Base-by-base conservation (phyloP, 345 rosid genomes). In the Iberis pinnata region DNA sequence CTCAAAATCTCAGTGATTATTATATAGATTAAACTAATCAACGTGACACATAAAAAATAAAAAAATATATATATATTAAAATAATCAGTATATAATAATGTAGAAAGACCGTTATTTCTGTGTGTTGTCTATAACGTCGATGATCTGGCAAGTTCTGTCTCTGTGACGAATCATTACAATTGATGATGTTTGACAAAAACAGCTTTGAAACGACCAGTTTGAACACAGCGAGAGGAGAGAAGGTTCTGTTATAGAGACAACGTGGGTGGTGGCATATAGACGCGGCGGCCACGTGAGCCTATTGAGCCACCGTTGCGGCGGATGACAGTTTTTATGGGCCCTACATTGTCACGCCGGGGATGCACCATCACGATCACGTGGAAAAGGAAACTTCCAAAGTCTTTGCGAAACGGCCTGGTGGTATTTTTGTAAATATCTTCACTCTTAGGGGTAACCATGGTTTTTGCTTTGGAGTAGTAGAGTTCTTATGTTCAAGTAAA, bases 281-380 rank as follows among this genome's bases (percentile, higher is more conserved):
- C 49, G 43, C 54, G 19, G 55, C 60, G 49, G 60, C 49, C 70
- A 66, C 70, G 70, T 66, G 60, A 51, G 70, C 10, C 65, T 24
- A 52, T 29, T 31, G 65, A 65, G 43, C 65, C 65, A 44, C 65
- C 55, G 65, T 24, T 50, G 53, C 53, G 15, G 52, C 53, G 70
- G 42, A 58, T 57, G 53, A 36, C 22, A 44, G 47, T 56, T 55
- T 2, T 8, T 0, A n/a, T 51, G 54, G 64, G 35, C 20, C 70
- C 70, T 44, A 58, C 71, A 60, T 1, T 50, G 66, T 67, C 71
- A 67, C 66, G 66, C 66, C 50, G 42, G 52, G 58, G 67, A 54
- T 57, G 61, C 71, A 67, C 44, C 54, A 22, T 22, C 25, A 67
- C 67, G 71, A 32, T 60, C 66, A 67, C 67, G 71, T 60, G 67